Conservation (phyloP, 805 yeast species). For the Debaryomyces maramus region DNA sequence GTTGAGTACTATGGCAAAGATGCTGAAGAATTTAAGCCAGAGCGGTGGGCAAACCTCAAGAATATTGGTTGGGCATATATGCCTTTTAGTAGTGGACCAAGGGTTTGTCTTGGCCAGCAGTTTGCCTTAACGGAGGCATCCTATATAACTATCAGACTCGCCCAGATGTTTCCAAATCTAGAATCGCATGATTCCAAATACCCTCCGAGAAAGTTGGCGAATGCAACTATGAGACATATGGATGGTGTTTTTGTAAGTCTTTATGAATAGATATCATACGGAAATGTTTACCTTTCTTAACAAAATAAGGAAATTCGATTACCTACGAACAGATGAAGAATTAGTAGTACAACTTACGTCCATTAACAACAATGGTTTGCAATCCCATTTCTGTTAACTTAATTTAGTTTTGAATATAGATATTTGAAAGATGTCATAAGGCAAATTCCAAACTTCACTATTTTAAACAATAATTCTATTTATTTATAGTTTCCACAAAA, state of each 20-base stretch:
- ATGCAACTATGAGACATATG: constrained; percentile 10
- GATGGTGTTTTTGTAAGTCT: constrained; percentile 8
- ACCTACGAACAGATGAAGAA: too few species aligned
- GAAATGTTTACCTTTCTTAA: too few species aligned
- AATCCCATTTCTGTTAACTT: too few species aligned
- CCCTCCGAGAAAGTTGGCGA: constrained; percentile 22
- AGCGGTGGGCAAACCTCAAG: constrained; percentile 39
- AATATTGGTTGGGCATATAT: constrained; percentile 37
- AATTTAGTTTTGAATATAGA: too few species aligned
- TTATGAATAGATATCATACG: constrained; percentile 7
- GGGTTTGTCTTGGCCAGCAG: constrained; percentile 41
- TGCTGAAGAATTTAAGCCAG: constrained; percentile 35
- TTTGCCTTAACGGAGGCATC: constrained; percentile 41
- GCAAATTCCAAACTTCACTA: too few species aligned
- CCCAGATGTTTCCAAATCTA: constrained; percentile 31
- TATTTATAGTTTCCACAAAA: too few species aligned
- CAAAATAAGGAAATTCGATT: too few species aligned
- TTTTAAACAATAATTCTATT: too few species aligned
- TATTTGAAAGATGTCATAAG: too few species aligned
- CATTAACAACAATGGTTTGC: too few species aligned
- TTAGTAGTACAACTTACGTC: too few species aligned
- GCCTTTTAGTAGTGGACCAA: constrained; percentile 39
- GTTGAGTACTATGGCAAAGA: constrained; percentile 33
- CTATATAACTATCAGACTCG: constrained; percentile 27
- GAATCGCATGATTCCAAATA: constrained; percentile 13